phyloP scores from a whole-genome alignment of 768 basidiomycete genomes.

The Auriscalpium microsporum region DNA sequence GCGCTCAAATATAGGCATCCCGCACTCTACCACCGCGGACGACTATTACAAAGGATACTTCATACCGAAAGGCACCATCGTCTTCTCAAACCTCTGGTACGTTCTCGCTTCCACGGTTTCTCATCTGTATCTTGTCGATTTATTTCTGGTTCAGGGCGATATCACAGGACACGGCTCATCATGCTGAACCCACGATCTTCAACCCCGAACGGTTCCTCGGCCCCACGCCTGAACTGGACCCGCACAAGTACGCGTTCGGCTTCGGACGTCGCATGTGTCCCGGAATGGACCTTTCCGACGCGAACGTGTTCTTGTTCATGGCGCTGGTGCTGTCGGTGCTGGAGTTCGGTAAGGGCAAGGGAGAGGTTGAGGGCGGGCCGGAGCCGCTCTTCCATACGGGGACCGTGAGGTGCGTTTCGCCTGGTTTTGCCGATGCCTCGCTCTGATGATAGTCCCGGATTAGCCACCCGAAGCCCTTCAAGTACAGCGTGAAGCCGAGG shows the following conservation, averaged over 20 bases:
- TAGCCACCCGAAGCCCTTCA: slow-evolving; percentile 7
- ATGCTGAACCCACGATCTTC: slow-evolving; percentile 11
- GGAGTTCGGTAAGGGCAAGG: not conserved
- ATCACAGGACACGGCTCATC: slow-evolving; percentile 4
- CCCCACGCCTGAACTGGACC: slow-evolving; percentile 2
- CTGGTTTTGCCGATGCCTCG: not conserved
- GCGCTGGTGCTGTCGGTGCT: not conserved
- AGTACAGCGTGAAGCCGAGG: not conserved
- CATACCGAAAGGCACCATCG: slow-evolving; percentile 17
- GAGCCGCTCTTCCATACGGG: slow-evolving; percentile 1
- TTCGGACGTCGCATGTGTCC: slow-evolving; percentile 9
- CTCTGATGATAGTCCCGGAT: not conserved
- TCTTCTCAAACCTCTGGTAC: slow-evolving; percentile 16
- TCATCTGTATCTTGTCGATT: no score
- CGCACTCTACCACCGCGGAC: slow-evolving; percentile 8
- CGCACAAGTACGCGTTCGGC: slow-evolving; percentile 8
- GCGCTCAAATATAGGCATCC: not conserved
- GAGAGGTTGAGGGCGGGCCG: not conserved
- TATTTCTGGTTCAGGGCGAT: slow-evolving; percentile 4
- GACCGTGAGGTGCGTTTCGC: slow-evolving; percentile 2
- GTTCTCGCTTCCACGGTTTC: not conserved
- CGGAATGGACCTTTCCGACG: not conserved
- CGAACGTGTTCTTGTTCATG: slow-evolving; percentile 3
- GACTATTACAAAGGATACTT: slow-evolving; percentile 13
- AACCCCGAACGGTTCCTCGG: slow-evolving; percentile 13